phyloP scores from a whole-genome alignment of 176 grass and related monocot species.

The barley (Hordeum vulgare) region DNA sequence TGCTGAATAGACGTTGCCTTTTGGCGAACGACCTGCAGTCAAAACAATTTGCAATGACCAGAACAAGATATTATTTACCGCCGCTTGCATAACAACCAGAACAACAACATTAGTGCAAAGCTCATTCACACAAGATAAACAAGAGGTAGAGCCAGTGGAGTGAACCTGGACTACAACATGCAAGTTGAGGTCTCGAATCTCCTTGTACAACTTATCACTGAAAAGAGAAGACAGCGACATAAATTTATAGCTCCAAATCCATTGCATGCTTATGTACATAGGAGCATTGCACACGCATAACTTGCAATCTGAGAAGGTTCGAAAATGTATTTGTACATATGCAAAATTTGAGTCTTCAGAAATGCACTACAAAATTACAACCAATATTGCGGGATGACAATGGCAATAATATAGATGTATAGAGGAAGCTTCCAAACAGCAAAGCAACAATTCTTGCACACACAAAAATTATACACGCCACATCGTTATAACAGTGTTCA shows the following conservation, averaged over 20 bases:
- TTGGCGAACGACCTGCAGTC: conserved; percentile 81
- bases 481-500: not conserved
- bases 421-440: not conserved
- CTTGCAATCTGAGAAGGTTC: not conserved
- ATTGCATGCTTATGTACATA: conserved; percentile 1
- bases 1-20: conserved; percentile 98
- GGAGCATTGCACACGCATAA: not conserved
- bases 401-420: not conserved
- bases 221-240: conserved; percentile 23
- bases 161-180: conserved; percentile 96
- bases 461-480: not conserved
- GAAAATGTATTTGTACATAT: not conserved
- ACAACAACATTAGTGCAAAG: not conserved
- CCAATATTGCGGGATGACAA: not conserved
- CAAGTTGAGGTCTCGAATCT: conserved; percentile 95
- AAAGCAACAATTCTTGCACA: not conserved
- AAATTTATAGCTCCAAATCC: not conserved
- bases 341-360: not conserved
- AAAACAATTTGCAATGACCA: conserved; percentile 11
- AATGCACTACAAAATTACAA: not conserved
- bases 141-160: not conserved
- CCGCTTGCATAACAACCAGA: not conserved
- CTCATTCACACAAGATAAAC: not conserved
- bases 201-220: conserved; percentile 98
- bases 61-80: conserved; percentile 3